Evolutionary conservation across 148 eudicot species (phyloP).

Genomic region (Vaccinium darrowii): DNA sequence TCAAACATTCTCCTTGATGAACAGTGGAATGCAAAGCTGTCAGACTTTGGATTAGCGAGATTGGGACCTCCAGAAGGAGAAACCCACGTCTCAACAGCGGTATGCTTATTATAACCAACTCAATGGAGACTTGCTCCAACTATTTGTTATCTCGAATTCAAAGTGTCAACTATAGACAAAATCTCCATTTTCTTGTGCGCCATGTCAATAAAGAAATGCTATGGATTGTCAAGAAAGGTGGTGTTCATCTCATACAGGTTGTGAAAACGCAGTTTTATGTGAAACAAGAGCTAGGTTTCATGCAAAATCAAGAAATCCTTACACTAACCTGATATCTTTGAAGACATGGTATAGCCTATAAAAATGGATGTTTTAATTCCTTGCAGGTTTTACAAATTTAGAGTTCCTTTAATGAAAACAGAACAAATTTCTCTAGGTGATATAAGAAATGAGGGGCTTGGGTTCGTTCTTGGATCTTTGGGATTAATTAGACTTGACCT

Average conservation of each 20-base stretch:
- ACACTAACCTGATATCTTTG: not conserved
- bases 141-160: not conserved
- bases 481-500: not conserved
- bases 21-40: conserved; percentile 74
- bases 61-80: conserved; percentile 70
- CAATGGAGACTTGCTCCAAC: not conserved
- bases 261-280: not conserved
- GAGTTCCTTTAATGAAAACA: not conserved
- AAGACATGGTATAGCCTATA: not conserved
- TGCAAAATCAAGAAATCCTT: not conserved
- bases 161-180: not conserved
- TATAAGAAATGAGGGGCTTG: not conserved
- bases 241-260: not conserved
- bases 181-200: not conserved
- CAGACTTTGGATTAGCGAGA: conserved; percentile 83
- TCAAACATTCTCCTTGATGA: conserved; percentile 75
- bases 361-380: not conserved
- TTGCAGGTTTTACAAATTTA: not conserved
- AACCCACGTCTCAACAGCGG: conserved; percentile 80
- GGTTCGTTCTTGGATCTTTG: not conserved
- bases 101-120: conserved; percentile 28
- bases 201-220: not conserved
- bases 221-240: not conserved
- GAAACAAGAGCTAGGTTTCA: not conserved
- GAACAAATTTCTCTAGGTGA: not conserved